Percentiles rank a stretch among this genome's conserved stretches.
These are phyloP conservation scores for Postia placenta DNA, from an alignment of 768 basidiomycete genomes.

Conservation along the genomic window DNA sequence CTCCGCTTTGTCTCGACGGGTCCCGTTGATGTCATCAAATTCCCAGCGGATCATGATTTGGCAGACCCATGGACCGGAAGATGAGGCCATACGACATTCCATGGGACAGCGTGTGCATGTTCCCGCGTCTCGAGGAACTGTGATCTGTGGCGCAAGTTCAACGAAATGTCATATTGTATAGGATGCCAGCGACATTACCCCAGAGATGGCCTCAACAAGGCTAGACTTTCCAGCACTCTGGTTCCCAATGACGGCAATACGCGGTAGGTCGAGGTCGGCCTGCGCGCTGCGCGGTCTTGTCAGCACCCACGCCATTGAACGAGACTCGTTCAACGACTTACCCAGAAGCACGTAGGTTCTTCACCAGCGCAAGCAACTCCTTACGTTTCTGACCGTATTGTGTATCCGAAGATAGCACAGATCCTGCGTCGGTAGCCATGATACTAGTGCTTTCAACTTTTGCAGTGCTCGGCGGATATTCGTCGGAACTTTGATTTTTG, in stretches of 20 bases:
- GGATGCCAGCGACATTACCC: constrained; percentile 33
- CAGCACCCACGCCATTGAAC: background rate
- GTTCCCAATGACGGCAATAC: constrained; percentile 45
- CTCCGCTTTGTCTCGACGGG: constrained; percentile 15
- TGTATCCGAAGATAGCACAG: constrained; percentile 1
- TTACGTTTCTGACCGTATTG: background rate
- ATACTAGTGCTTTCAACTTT: background rate
- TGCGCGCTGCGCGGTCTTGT: constrained; percentile 34
- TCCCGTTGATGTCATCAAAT: constrained; percentile 26
- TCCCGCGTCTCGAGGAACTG: constrained; percentile 24
- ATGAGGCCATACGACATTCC: constrained; percentile 27
- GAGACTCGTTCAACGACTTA: background rate
- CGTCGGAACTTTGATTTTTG: background rate
- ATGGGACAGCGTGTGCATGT: constrained; percentile 41
- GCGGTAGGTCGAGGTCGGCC: constrained; percentile 40
- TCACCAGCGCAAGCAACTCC: constrained; percentile 2
- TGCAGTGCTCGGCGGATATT: background rate
- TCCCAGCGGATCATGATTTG: constrained; percentile 40
- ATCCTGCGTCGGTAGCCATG: background rate
- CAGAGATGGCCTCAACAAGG: constrained; percentile 45
- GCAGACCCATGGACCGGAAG: constrained; percentile 19
- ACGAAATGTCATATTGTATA: background rate
- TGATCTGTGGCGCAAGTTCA: constrained; percentile 9
- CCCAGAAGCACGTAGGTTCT: constrained; percentile 1
- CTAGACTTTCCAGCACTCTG: constrained; percentile 45